Base-by-base conservation (phyloP, 768 basidiomycete species). In the Mycena olivaceomarginata region DNA sequence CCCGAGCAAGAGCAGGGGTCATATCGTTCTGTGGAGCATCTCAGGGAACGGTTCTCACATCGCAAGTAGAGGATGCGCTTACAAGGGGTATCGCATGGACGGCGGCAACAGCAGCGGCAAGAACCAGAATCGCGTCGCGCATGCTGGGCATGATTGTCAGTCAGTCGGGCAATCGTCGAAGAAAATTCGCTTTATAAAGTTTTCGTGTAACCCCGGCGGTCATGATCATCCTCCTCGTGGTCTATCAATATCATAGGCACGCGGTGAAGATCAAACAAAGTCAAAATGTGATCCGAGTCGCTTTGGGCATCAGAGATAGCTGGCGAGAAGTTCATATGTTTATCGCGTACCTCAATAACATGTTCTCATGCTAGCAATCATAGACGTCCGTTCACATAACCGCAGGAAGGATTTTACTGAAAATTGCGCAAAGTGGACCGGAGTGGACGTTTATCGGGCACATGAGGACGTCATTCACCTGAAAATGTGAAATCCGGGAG, bases 21-120 rank as follows among this genome's bases (percentile, higher is more conserved):
- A 37, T 40, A 4, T 75, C 74, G 67, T 75, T 53, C 74, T 75
- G 74, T 56, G 73, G 59, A 45, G 46, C 31, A 74, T 2, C 15
- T 64, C 62, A 64, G 53, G 5, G n/a, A 22, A 2, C 7, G 9
- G 25, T 7, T 64, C 40, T 22, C 11, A 53, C 41, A 15, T 41
- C 11, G 53, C 31, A 18, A 2, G 40, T 2, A 45, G 22, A 15
- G 15, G 11, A 40, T 9, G 31, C 3, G 20, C 68, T 63, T 25
- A 75, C 74, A 56, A 75, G 40, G 40, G 74, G 74, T 18, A 75
- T 48, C 16, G 67, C 74, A 13, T 41, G 22, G 51, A 57, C 67
- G 25, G 74, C 74, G 60, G 60, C 67, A 7, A 65, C 51, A 65
- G 67, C 74, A 15, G 62, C 67, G 59, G 69, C 43, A 25, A 75